Evolutionary conservation across 2,329 filamentous ascomycete genomes (phyloP), one percentile per base, ranked within the genome.

Genomic region (Cladophialophora exuberans): DNA sequence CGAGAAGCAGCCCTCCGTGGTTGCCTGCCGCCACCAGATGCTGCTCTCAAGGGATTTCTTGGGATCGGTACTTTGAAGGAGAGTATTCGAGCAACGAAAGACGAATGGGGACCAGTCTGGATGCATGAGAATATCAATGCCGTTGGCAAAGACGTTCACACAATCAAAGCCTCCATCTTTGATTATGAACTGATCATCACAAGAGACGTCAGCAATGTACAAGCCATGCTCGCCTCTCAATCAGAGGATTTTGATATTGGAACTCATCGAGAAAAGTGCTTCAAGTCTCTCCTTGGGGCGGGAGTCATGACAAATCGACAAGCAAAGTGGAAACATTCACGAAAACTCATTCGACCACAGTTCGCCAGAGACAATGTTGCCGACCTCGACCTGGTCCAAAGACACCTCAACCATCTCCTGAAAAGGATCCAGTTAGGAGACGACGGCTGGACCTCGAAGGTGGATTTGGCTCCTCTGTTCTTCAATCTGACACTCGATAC

Each of bases 171-270:
- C 5, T 67, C 70, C 15, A 70, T 74, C 51, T 62, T 69, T 42
- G 70, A 73, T 64, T 73, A 73, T 56, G 67, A 72, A 50, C 59
- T 74, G 31, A 36, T 73, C 20, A 65, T 54, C 51, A 85, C 95
- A 72, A 35, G 45, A 93, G 95, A 71, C 28, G n/a, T 42, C 9
- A 17, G 48, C 10, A 56, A 56, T 18, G 42, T 52, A 30, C 39
- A 56, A 17, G 88, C 90, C 17, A 79, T 96, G 25, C 76, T 96
- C 10, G 88, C 90, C 1, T 88, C 87, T 1, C 89, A 95, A 67
- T 96, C 95, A 67, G 74, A 74, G 54, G 87, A 94, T 65, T 96
- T 86, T 66, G 90, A 89, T 63, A 92, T 96, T 69, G 90, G 91
- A 6, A 73, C 84, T 59, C 72, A 90, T 60, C 75, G 95, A 18